Evolutionary conservation across 768 basidiomycete genomes (phyloP).

Genomic region (Trichaptum fuscoviolaceum): DNA sequence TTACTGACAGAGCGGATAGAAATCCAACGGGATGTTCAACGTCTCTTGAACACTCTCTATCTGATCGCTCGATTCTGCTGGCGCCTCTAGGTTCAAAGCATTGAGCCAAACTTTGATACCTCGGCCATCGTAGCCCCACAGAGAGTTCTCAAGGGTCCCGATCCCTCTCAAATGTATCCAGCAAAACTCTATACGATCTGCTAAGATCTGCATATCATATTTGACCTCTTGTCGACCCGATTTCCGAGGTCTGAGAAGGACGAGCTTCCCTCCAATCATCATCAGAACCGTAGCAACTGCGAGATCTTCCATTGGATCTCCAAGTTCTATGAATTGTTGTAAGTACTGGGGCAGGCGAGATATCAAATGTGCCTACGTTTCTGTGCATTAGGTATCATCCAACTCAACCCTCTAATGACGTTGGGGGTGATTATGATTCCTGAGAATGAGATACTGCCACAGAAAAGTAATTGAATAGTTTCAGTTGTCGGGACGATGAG

Average conservation of each 20-base stretch:
- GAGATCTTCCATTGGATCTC: constrained; percentile 90
- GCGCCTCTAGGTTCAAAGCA: constrained; percentile 82
- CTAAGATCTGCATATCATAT: constrained; percentile 96
- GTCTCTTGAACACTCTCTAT: constrained; percentile 74
- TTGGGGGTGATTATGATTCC: constrained; percentile 83
- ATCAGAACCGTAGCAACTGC: constrained; percentile 93
- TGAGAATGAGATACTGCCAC: constrained; percentile 91
- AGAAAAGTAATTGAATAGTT: constrained; percentile 79
- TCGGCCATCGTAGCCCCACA: constrained; percentile 95
- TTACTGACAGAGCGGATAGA: constrained; percentile 86
- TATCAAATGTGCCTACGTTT: constrained; percentile 58
- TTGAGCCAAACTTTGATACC: constrained; percentile 93
- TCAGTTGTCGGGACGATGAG: constrained; percentile 81
- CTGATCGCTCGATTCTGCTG: constrained; percentile 19
- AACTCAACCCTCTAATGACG: constrained; percentile 86
- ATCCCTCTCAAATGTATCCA: constrained; percentile 98
- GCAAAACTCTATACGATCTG: constrained; percentile 96
- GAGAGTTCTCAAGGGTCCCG: constrained; percentile 88
- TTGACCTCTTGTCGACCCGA: constrained; percentile 84
- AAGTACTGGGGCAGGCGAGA: constrained; percentile 9
- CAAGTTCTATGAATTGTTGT: constrained; percentile 60
- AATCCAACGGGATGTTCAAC: constrained; percentile 86
- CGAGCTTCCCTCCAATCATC: constrained; percentile 88
- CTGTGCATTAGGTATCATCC: constrained; percentile 93
- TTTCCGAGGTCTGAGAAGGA: constrained; percentile 85